Percentiles rank a stretch among this genome's conserved stretches.
These are phyloP conservation scores for Aspergillus novofumigatus DNA, from an alignment of 2,329 filamentous ascomycete genomes.

Conservation along the genomic window DNA sequence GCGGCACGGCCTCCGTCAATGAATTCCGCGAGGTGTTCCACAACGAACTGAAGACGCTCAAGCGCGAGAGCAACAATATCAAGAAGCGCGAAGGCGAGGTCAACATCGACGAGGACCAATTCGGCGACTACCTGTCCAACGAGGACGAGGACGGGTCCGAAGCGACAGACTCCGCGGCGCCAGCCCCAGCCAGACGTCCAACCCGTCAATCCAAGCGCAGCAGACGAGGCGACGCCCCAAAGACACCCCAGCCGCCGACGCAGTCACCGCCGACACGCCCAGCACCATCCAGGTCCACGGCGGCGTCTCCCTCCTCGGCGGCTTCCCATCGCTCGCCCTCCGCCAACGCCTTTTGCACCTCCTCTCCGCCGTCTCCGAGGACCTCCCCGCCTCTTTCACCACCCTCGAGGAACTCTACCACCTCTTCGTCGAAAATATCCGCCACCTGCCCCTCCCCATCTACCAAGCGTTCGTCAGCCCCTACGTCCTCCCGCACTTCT, in stretches of 20 bases:
- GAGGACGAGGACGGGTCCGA: constrained; percentile 38
- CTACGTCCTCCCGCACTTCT: constrained; percentile 41
- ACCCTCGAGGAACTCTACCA: constrained; percentile 39
- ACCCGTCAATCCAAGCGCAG: constrained; percentile 32
- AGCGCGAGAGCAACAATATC: constrained; percentile 23
- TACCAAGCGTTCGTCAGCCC: constrained; percentile 45
- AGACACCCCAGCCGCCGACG: background rate
- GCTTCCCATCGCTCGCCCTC: constrained; percentile 36
- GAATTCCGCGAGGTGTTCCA: constrained; percentile 45
- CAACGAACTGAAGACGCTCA: constrained; percentile 40
- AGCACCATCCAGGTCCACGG: constrained; percentile 10
- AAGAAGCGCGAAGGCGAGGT: constrained; percentile 41
- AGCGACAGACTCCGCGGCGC: constrained; percentile 9
- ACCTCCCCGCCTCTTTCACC: constrained; percentile 33
- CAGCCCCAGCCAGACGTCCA: constrained; percentile 14
- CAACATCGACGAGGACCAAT: constrained; percentile 44
- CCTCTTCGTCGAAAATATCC: constrained; percentile 45
- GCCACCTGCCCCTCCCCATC: constrained; percentile 41
- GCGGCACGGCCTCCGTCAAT: constrained; percentile 29
- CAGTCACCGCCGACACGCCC: background rate
- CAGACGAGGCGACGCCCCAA: constrained; percentile 19
- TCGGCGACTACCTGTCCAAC: constrained; percentile 42
- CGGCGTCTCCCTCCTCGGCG: constrained; percentile 33
- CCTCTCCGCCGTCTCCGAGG: constrained; percentile 36
- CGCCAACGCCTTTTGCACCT: constrained; percentile 44